These are phyloP conservation scores for Colletotrichum limetticola DNA, from an alignment of 2,329 filamentous ascomycete genomes.

Conservation along the genomic window DNA sequence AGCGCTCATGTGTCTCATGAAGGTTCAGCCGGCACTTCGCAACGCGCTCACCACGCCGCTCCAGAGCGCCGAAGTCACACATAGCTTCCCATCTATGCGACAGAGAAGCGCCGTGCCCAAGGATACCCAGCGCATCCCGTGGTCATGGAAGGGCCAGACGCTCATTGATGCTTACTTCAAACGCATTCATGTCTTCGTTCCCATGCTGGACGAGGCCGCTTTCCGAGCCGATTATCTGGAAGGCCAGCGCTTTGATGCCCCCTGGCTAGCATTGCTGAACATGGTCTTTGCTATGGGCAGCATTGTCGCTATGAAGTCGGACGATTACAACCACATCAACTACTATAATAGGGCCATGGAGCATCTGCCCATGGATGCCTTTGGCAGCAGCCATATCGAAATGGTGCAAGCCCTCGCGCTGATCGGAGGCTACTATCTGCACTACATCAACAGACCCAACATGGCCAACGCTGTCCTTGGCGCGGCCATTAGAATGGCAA, in stretches of 20 bases:
- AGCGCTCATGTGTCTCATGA: slow-evolving; percentile 76
- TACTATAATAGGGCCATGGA: slow-evolving; percentile 77
- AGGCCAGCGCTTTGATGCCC: slow-evolving; percentile 69
- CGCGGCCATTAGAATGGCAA: slow-evolving; percentile 79
- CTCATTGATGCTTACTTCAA: slow-evolving; percentile 82
- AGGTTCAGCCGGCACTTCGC: slow-evolving; percentile 60
- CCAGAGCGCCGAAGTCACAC: slow-evolving; percentile 57
- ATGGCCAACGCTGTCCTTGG: slow-evolving; percentile 80
- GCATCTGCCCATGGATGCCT: slow-evolving; percentile 73
- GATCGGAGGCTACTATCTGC: slow-evolving; percentile 80
- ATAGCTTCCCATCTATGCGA: slow-evolving; percentile 56
- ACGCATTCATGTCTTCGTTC: slow-evolving; percentile 76
- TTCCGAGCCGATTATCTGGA: slow-evolving; percentile 70
- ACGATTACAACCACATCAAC: slow-evolving; percentile 74
- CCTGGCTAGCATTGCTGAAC: slow-evolving; percentile 79
- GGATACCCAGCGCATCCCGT: slow-evolving; percentile 61
- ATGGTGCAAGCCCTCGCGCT: slow-evolving; percentile 77
- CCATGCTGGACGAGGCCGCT: slow-evolving; percentile 77
- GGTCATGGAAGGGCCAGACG: slow-evolving; percentile 73
- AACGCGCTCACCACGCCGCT: slow-evolving; percentile 58
- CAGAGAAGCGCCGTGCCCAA: slow-evolving; percentile 56
- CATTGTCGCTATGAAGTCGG: slow-evolving; percentile 72
- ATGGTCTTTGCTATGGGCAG: slow-evolving; percentile 82
- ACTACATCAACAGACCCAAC: slow-evolving; percentile 82
- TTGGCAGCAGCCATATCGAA: slow-evolving; percentile 73